Evolutionary conservation across 331 rosid genomes (phyloP), one percentile per base, ranked within the genome.

Genomic region (Arachis monticola): DNA sequence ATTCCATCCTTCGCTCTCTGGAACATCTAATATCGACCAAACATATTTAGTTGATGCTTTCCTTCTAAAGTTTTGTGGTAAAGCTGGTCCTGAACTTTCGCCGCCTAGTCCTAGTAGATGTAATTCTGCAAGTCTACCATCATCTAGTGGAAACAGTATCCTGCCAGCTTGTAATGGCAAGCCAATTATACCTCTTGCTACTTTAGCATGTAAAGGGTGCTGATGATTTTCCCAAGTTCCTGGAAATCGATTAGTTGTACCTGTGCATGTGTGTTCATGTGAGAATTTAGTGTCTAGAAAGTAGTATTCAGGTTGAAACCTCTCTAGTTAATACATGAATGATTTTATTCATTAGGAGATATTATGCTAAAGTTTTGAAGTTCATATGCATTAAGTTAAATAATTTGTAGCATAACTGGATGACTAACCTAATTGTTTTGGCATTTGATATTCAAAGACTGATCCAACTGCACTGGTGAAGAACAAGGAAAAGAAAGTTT

Each of bases 1-100:
- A 83, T 91, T 93, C 98, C 98, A 93, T 14, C 98, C 98, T 87
- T 93, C 97, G 22, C 89, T 87, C 73, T 88, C 97, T 7, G 97
- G 98, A 4, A 84, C 88, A 57, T 91, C 98, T 67, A 93, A 48
- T 76, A 90, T 64, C 40, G 97, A 83, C 98, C 98, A 93, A 77
- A 87, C 82, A 82, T 91, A 88, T 63, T 75, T 89, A 14, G 60
- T 31, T 35, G 87, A 44, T 44, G 86, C 65, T 78, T 88, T 93
- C 77, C 84, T 83, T 55, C 95, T 72, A 60, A 79, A 69, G 70
- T 77, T 81, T 66, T 66, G 82, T 11, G 85, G 87, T 32, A 55
- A 74, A 73, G 79, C 32, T 57, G 98, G 96, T 69, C 98, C 97
- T 38, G 87, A 67, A 75, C 73, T 89, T 72, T 91, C 93, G 32